Evolutionary conservation across 768 basidiomycete species (phyloP), one percentile per base, ranked within the genome.

Genomic region (Trametes meyenii): DNA sequence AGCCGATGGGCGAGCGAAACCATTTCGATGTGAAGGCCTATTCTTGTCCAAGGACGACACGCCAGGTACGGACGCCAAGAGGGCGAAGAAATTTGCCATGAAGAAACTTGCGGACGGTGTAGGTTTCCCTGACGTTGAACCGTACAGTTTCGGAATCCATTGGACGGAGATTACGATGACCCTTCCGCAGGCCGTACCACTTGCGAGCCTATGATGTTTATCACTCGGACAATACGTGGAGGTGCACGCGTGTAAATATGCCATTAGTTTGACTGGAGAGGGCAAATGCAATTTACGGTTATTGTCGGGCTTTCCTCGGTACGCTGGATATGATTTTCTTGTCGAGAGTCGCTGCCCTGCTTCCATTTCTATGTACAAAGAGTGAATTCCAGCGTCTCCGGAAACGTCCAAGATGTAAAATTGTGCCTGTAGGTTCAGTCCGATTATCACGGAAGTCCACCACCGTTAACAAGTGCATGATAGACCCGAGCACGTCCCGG

Each of bases 151-250:
- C 17, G 62, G 62, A 1, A n/a, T 64, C 10, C 58, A 64, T 26
- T 64, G 62, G 62, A 64, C 42, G 17, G 49, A 64, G 10, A 19
- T 64, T 17, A 39, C 44, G 7, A 44, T 64, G 23, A 60, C 54
- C 5, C 24, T 64, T 8, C 58, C 62, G 2, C 62, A 54, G 35
- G 53, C 62, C 1, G 50, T 60, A 8, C 62, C 62, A n/a, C 49
- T 64, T 5, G 58, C 62, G 1, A 50, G 38, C 3, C 24, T 64
- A 3, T 63, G 40, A 42, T n/a, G n/a, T 53, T 10, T 33, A 19
- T 46, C 13, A 42, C 40, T n/a, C n/a, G 4, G 3, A 12, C 11
- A 14, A 12, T n/a, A 12, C n/a, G 40, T 42, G 14, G 4, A 42
- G 14, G 11, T 13, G n/a, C 40, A 14, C 40, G 13, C n/a, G n/a